Base-by-base conservation (phyloP, 2,329 filamentous ascomycete species). In the Talaromyces sp. region DNA sequence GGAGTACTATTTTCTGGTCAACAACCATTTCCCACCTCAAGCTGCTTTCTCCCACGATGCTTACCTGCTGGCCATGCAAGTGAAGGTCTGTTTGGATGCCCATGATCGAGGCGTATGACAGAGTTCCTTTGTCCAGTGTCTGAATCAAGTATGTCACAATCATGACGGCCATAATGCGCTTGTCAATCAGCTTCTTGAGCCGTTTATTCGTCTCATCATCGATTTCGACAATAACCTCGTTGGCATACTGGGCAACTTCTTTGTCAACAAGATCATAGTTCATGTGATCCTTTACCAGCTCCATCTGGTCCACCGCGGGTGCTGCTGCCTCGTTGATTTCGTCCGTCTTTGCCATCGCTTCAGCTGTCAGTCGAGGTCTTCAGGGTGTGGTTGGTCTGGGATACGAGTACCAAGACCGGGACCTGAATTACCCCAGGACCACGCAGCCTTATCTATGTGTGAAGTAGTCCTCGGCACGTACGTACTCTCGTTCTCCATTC, bases 171-270 rank as follows among this genome's bases (percentile, higher is more conserved):
- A 67, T 49, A 10, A 67, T 58, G 10, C 66, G 66, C 31, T 67
- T 67, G 27, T 67, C 63, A 45, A 67, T 67, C 56, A 63, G 54
- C 60, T 64, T 58, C 36, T 65, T 61, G 13, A 67, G 60, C 19
- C 66, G 63, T 61, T 67, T 67, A 59, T 53, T 67, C 7, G 66
- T 67, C 53, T 47, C 53, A n/a, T 67, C 56, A 36, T 59, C 56
- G 15, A 59, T 43, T 27, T 59, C 36, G 22, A 59, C 36, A 38
- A 79, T 79, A 22, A 74, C 81, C 22, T 83, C 82, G 19, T 82
- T 82, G 31, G 87, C 85, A 78, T 93, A 93, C 73, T 88, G 85
- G 59, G 89, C 88, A 40, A 93, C 80, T 77, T 92, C 90, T 63
- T 84, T 82, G 77, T 93, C 90, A 64, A 92, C 83, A 5, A 59